A percentile compares a stretch with the other conserved stretches of the same genome.
phyloP scores from a whole-genome alignment of 306 rosid genomes.

The Trifolium fragiferum region DNA sequence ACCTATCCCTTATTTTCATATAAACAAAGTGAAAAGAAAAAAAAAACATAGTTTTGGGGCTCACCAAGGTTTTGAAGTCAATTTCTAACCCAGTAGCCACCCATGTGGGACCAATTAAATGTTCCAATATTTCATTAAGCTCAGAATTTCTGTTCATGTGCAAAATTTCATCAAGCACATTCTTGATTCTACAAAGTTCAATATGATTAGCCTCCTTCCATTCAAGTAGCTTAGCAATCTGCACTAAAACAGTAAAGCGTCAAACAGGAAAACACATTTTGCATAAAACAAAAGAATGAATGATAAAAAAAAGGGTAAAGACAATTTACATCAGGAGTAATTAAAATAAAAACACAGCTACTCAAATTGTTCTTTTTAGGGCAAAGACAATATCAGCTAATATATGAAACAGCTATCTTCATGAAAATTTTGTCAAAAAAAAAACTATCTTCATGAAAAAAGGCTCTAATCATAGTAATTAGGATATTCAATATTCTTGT shows the following conservation, averaged over 20 bases:
- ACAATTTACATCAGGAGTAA: conserved; percentile 16
- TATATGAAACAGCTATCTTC: neutral
- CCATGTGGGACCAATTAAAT: conserved; percentile 88
- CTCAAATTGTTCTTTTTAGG: conserved; percentile 5
- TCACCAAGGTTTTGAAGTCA: conserved; percentile 78
- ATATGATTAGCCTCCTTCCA: conserved; percentile 91
- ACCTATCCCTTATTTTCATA: conserved; percentile 22
- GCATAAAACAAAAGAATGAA: conserved; percentile 18
- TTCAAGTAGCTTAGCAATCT: conserved; percentile 98
- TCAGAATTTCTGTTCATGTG: conserved; percentile 67
- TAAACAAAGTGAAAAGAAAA: neutral
- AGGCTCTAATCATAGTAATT: neutral
- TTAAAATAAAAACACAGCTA: conserved; percentile 10
- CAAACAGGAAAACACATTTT: conserved; percentile 34
- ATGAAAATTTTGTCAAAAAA: too few species aligned
- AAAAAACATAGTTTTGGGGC: conserved; percentile 40
- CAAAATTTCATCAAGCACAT: conserved; percentile 82
- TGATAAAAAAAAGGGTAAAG: neutral
- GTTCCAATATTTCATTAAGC: conserved; percentile 72
- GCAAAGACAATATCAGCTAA: conserved; percentile 2
- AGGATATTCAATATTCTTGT: conserved; percentile 10
- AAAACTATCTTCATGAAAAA: neutral
- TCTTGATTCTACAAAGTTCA: conserved; percentile 91
- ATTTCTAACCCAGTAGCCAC: conserved; percentile 87
- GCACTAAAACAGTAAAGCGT: conserved; percentile 48